phyloP scores from a whole-genome alignment of 225 moss, liverwort and hornwort genomes.

The Ulota crispa region DNA sequence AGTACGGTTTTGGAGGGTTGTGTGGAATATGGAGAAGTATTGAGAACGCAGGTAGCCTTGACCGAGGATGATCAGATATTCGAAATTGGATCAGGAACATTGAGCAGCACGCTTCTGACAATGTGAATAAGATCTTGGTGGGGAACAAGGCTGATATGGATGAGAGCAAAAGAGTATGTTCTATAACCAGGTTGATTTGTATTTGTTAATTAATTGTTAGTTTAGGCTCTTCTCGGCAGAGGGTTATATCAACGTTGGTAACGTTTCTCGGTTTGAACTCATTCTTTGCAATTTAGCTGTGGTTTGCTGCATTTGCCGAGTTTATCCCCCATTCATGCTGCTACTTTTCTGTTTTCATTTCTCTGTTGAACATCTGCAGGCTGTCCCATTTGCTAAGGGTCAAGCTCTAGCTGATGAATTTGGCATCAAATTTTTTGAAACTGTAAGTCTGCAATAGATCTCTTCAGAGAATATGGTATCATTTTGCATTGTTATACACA shows the following conservation, averaged over 20 bases:
- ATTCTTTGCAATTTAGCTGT: background rate
- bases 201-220: background rate
- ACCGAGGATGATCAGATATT: constrained; percentile 34
- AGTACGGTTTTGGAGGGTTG: background rate
- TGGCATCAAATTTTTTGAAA: constrained; percentile 97
- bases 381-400: constrained; percentile 85
- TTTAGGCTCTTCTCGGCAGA: background rate
- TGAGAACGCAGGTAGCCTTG: constrained; percentile 22
- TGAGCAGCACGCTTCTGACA: constrained; percentile 97
- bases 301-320: background rate
- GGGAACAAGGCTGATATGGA: constrained; percentile 99
- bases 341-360: background rate
- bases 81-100: constrained; percentile 67
- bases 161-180: constrained; percentile 89
- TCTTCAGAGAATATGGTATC: background rate
- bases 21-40: background rate
- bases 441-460: constrained; percentile 49
- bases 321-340: background rate
- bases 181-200: background rate
- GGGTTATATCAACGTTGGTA: background rate
- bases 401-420: constrained; percentile 96
- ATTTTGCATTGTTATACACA: background rate
- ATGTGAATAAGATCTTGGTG: constrained; percentile 96
- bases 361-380: constrained; percentile 35
- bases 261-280: background rate